Evolutionary conservation across 2,329 filamentous ascomycete species (phyloP), one percentile per base, ranked within the genome.

Genomic region (Apiospora phragmitis): DNA sequence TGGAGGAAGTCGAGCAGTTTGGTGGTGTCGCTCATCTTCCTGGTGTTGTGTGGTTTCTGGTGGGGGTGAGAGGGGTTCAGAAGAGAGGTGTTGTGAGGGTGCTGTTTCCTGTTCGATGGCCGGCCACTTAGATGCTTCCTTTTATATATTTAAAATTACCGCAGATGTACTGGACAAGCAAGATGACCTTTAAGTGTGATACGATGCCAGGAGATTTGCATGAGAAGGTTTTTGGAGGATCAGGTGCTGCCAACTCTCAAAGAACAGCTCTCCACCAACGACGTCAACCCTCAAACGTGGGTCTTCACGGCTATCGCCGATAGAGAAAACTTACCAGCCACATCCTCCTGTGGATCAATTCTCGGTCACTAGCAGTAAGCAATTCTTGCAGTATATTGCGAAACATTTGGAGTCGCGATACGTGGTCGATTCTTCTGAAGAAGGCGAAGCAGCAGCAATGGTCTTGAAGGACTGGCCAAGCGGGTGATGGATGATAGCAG

Each of bases 1-100:
- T 73, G 55, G 47, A 81, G 75, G 38, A 72, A 70, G 42, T 66
- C 68, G 51, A 29, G 24, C 32, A 70, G 51, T 42, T 43, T 68
- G 45, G 67, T 68, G n/a, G 66, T 65, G 9, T 21, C 32, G 11
- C 32, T 62, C 55, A 62, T 62, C 38, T 62, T 62, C 51, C 29
- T 35, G 32, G 29, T 16, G 16, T 35, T 16, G 3, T 32, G 4
- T 35, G 8, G 11, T 38, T 38, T 16, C n/a, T 6, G 14, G 49
- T 55, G 51, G 29, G 55, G 32, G n/a, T n/a, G n/a, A 38, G 55
- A 62, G 55, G 55, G 55, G 55, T 62, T 35, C 32, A 14, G 12
- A 24, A 51, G 21, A 9, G 16, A 1, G 9, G 18, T 8, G 4
- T 8, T n/a, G 32, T 62, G 29, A 3, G 55, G 16, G 18, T 11